Base-by-base conservation (phyloP, 495 filamentous ascomycete genomes). In the Chaetomium cochliodes region DNA sequence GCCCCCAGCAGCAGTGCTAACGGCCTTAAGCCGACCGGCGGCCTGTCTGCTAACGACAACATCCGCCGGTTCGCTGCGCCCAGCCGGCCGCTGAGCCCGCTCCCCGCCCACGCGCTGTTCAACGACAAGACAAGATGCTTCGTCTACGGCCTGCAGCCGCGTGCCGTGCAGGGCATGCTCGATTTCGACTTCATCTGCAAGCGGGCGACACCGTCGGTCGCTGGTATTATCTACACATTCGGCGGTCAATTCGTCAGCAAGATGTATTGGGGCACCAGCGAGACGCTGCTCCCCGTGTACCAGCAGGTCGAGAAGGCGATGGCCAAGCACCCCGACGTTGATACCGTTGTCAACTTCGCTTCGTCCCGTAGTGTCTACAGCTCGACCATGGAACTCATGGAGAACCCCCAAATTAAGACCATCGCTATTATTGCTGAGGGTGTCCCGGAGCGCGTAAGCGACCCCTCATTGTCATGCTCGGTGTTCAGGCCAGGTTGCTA, bases 151-250 rank as follows among this genome's bases (percentile, higher is more conserved):
- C 88, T 98, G 74, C 94, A 98, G 82, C 96, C 96, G 69, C 87
- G 92, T 75, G 94, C 94, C 72, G 96, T 97, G 70, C 94, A 98
- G 84, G 96, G 96, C 79, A 98, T 98, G 94, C 90, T 98, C 76
- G 94, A 98, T 79, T 98, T 98, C 80, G 94, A 98, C 85, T 98
- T 98, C 86, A 98, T 98, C 82, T 98, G 94, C 92, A 98, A 97
- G 86, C 91, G 94, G 64, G 84, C 84, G 76, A 96, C 92, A 18
- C 94, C 94, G 63, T 98, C 94, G 66, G 94, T 98, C 57, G 94
- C 94, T 69, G 94, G 92, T 79, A 98, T 98, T 80, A 98, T 98
- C 82, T 98, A 98, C 85, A 97, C 94, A 70, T 98, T 98, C 76
- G 94, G 94, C 79, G 94, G 94, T 60, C 94, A 98, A 78, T 98